These are phyloP conservation scores for Fusarium begoniae DNA, from an alignment of 2,329 filamentous ascomycete species.

Conservation along the genomic window DNA sequence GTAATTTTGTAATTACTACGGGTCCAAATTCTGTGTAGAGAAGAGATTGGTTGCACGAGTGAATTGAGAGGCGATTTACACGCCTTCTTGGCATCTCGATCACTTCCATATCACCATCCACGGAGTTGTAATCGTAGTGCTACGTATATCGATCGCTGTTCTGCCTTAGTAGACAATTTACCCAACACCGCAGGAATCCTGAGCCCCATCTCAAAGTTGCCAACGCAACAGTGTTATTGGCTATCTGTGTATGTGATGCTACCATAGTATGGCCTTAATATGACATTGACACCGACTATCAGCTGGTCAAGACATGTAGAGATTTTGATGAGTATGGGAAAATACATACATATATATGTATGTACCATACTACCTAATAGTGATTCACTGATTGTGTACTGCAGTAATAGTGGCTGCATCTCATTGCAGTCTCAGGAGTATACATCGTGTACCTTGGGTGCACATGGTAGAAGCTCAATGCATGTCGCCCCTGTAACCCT, in stretches of 20 bases:
- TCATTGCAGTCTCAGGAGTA: neutral
- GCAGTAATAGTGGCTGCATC: neutral
- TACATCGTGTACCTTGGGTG: neutral
- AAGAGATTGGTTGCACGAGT: neutral
- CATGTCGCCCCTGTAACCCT: neutral
- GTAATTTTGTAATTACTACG: neutral
- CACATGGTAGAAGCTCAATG: neutral
- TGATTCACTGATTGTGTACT: neutral
- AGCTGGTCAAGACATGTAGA: neutral
- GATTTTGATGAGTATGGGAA: neutral
- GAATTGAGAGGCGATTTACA: neutral
- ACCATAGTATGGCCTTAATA: neutral
- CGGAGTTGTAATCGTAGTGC: neutral
- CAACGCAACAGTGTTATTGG: neutral
- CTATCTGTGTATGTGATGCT: neutral
- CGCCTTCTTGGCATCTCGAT: neutral
- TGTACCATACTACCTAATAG: neutral
- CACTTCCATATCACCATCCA: neutral
- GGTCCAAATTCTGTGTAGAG: neutral
- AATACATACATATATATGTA: neutral
- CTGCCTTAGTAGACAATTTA: neutral
- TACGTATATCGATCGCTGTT: neutral
- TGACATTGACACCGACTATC: neutral
- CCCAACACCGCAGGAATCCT: neutral
- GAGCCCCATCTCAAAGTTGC: neutral